Evolutionary conservation across 2,329 filamentous ascomycete genomes (phyloP).

Genomic region (Diaporthe humulicola): DNA sequence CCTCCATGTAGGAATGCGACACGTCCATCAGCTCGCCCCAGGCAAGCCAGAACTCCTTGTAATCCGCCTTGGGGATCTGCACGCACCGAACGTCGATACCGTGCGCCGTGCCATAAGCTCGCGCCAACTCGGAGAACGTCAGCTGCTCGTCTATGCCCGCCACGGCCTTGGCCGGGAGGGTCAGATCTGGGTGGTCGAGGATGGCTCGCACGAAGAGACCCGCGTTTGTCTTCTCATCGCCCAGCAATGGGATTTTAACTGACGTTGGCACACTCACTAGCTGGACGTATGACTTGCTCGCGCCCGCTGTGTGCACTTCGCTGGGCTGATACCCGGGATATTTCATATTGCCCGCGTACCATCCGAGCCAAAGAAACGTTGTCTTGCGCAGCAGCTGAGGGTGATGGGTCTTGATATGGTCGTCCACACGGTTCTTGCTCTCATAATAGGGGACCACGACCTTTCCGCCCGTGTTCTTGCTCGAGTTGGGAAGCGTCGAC

Average conservation of each 20-base stretch:
- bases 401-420: constrained; percentile 52
- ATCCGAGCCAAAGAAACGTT: constrained; percentile 54
- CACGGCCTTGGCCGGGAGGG: constrained; percentile 8
- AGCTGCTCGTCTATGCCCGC: background rate
- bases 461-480: constrained; percentile 49
- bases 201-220: constrained; percentile 10
- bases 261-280: background rate
- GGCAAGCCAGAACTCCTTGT: background rate
- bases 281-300: constrained; percentile 2
- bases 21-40: constrained; percentile 23
- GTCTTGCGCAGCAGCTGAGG: constrained; percentile 52
- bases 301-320: background rate
- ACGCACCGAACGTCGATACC: constrained; percentile 1
- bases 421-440: constrained; percentile 56
- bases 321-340: constrained; percentile 18
- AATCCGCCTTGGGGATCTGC: background rate
- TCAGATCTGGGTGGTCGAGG: constrained; percentile 11
- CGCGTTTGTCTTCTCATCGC: background rate
- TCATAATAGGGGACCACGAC: constrained; percentile 56
- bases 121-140: background rate
- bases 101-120: background rate
- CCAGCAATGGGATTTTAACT: background rate
- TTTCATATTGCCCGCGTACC: constrained; percentile 51
- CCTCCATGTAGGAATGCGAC: constrained; percentile 14
- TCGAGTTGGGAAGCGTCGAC: constrained; percentile 57